Conservation (phyloP, 371 early-diverging fungal species). For the Rhizomucor miehei region DNA sequence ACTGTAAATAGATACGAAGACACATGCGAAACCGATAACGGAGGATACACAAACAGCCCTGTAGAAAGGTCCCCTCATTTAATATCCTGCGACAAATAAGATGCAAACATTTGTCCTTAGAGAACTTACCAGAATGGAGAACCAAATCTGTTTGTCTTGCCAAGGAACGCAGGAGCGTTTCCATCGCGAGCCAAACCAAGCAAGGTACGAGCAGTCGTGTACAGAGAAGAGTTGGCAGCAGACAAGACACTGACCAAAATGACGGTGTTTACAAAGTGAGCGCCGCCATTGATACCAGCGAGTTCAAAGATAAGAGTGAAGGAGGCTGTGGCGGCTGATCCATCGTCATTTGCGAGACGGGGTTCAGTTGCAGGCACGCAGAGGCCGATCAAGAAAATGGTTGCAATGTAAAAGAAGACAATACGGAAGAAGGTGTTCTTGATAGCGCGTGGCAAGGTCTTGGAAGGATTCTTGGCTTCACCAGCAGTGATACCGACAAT, state of each 20-base stretch:
- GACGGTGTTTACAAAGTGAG: constrained; percentile 68
- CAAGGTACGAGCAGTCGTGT: constrained; percentile 60
- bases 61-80: neutral
- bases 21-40: constrained; percentile 48
- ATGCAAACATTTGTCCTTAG: too few relatives aligned
- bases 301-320: constrained; percentile 65
- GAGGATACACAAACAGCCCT: constrained; percentile 49
- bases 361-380: constrained; percentile 56
- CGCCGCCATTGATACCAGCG: constrained; percentile 63
- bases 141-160: constrained; percentile 42
- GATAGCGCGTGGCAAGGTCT: constrained; percentile 70
- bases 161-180: constrained; percentile 54
- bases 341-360: constrained; percentile 37
- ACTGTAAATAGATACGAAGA: constrained; percentile 46
- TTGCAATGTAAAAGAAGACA: constrained; percentile 66
- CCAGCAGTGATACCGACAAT: constrained; percentile 63
- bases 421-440: constrained; percentile 70
- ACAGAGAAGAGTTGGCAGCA: constrained; percentile 67
- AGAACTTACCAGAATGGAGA: constrained; percentile 41
- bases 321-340: constrained; percentile 45
- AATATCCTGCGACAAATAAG: too few relatives aligned
- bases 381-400: constrained; percentile 64
- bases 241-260: constrained; percentile 67
- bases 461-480: constrained; percentile 61
- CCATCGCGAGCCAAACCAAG: constrained; percentile 59